Base-by-base conservation (phyloP, 371 early-diverging fungal genomes). In the Haplosporangium sp. region DNA sequence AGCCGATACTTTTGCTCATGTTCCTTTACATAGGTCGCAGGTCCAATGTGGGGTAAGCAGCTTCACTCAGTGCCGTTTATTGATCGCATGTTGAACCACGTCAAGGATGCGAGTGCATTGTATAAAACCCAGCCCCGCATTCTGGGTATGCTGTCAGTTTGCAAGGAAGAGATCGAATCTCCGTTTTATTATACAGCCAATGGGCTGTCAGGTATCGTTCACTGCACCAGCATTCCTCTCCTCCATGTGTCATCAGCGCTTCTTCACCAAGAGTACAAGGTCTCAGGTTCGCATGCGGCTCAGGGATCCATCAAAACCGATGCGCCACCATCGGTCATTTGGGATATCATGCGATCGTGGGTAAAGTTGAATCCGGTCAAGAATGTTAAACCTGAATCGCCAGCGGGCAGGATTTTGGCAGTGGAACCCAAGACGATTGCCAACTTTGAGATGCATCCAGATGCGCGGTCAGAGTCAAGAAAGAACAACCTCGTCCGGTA, bases 231-330 rank as follows among this genome's bases (percentile, higher is more conserved):
- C 62, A 88, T 90, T 38, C 67, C 63, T 8, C 72, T 77, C 5
- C 67, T 71, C 72, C 84, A 61, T 58, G 83, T 67, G 59, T 66
- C 48, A 69, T 67, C 97, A 43, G 99, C 98, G 5, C 82, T 99
- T 42, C 88, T 96, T 10, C 95, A 99, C 77, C 90, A 92, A 45
- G 98, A 97, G 1, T 98, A 95, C 87, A 84, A 90, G 63, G 96
- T 96, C 0, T 99, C 99, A 11, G 84, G 91, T 4, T 93, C 98
- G 14, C 99, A 99, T 86, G 93, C 95, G 61, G 79, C 84, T 6
- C 87, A 92, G 14, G 91, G 90, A 51, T 89, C 95, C 0, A 85
- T 99, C 71, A 99, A 99, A 83, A 99, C 99, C 0, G 86, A 97
- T 83, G 99, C 99, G 0, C 98, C 99, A 11, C 69, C 92, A 2